phyloP scores from a whole-genome alignment of 2,329 filamentous ascomycete species.

The Atkinsonella hypoxylon region DNA sequence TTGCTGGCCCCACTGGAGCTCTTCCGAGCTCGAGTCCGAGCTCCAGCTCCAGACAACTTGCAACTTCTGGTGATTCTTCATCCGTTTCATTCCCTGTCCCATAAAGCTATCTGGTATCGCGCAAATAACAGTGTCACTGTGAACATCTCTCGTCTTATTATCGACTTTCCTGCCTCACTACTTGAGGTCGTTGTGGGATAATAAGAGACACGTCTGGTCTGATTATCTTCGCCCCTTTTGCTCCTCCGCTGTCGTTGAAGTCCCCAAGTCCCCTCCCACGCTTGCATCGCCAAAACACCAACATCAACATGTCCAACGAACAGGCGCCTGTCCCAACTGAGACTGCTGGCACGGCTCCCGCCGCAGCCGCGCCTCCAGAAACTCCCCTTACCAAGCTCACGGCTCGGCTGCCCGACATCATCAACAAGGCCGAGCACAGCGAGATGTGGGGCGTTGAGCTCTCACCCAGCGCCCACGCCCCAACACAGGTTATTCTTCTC shows the following conservation, averaged over 20 bases:
- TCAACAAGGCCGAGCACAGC: constrained; percentile 44
- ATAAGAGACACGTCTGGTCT: background rate
- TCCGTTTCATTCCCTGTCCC: background rate
- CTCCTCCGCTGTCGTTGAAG: background rate
- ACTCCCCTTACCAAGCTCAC: constrained; percentile 43
- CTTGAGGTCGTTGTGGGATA: no score
- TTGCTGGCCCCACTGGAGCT: background rate
- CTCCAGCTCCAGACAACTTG: background rate
- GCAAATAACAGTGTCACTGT: no score
- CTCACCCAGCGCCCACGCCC: constrained; percentile 42
- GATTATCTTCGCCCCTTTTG: background rate
- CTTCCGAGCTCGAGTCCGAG: background rate
- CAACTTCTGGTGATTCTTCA: background rate
- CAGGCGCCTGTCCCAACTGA: constrained; percentile 9
- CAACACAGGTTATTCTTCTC: constrained; percentile 74
- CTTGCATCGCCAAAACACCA: background rate
- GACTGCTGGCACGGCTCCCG: background rate
- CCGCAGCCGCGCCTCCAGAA: constrained; percentile 9
- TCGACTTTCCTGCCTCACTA: no score
- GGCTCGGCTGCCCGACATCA: constrained; percentile 43
- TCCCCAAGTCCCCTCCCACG: background rate
- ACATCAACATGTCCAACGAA: constrained; percentile 14
- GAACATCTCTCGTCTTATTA: no score
- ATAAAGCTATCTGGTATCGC: background rate
- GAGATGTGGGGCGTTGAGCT: constrained; percentile 86